Evolutionary conservation across 352 stramenopile species (phyloP), one percentile per base, ranked within the genome.

Genomic region (Phytopythium helicoides): DNA sequence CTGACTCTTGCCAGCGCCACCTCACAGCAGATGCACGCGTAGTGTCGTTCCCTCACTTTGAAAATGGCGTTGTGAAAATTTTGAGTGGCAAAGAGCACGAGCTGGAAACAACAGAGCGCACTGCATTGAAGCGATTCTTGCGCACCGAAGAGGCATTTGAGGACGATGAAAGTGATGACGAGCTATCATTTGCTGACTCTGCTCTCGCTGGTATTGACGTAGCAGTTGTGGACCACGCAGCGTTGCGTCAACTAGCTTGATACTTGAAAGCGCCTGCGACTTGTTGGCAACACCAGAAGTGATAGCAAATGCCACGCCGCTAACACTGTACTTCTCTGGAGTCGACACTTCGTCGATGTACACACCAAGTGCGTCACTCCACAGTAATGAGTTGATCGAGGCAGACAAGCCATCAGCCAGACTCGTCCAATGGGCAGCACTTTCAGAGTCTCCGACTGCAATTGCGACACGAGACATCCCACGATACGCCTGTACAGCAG

Each of bases 271-370:
- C 18, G 44, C 45, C 22, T 66, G 60, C 18, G 53, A 66, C 10
- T 66, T 34, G 35, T 66, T 69, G 8, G 52, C 62, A 6, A 69
- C 57, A 3, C 62, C 62, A 6, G 62, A 56, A 12, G 56, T 69
- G 31, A 69, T 12, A 21, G 53, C 62, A 28, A 70, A 70, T 31
- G 62, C 62, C 21, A 33, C 60, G 19, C 57, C 53, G 22, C 52
- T 57, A 22, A 70, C 62, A 8, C 62, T 57, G 19, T 58, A 70
- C 0, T 62, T 39, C 16, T 66, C 57, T 3, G 48, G 62, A 1
- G 54, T 63, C 12, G 52, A 52, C 0, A 51, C 25, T 11, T 56
- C 48, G 31, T 64, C 26, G 1, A 48, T 49, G 35, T 63, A 70
- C 19, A 61, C 58, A 18, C 53, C 58, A 9, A 66, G 33, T 6